Percentiles rank a stretch among this genome's conserved stretches.
Evolutionary conservation across 345 rosid species (phyloP).

Genomic region (Eucalyptus curtisii): DNA sequence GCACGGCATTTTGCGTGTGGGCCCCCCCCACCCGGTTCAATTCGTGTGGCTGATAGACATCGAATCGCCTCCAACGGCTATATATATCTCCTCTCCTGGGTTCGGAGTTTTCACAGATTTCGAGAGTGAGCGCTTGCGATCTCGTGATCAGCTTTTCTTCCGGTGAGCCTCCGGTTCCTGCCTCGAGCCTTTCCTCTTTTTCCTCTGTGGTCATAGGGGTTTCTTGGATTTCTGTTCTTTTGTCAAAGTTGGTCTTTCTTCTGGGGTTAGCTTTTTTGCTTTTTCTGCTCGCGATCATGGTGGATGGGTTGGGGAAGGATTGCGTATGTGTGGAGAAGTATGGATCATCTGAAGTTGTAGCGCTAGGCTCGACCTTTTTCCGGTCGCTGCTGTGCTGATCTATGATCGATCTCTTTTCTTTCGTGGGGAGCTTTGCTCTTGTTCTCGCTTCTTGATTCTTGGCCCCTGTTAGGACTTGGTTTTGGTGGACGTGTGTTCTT

Average conservation of each 20-base stretch:
- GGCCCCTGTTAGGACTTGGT: not conserved
- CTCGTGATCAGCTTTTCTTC: not conserved
- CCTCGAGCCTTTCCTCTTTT: not conserved
- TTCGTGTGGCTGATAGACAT: not conserved
- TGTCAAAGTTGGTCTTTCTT: not conserved
- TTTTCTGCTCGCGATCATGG: not conserved
- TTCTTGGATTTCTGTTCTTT: not conserved
- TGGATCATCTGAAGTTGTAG: not conserved
- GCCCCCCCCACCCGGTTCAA: not conserved
- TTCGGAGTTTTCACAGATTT: fast-evolving
- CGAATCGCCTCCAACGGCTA: not conserved
- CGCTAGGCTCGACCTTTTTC: not conserved
- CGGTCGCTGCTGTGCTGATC: not conserved
- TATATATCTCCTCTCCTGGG: not conserved
- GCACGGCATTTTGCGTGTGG: not conserved
- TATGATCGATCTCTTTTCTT: not conserved
- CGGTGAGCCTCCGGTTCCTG: not conserved
- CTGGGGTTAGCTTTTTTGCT: not conserved
- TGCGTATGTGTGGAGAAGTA: not conserved
- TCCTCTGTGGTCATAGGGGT: not conserved
- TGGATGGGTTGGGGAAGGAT: not conserved
- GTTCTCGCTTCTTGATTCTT: not conserved
- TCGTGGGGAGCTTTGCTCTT: not conserved
- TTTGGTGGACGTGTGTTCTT: not conserved
- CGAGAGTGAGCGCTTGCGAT: not conserved